Conservation (phyloP, 768 basidiomycete species). For the Kondoa malvinella region DNA sequence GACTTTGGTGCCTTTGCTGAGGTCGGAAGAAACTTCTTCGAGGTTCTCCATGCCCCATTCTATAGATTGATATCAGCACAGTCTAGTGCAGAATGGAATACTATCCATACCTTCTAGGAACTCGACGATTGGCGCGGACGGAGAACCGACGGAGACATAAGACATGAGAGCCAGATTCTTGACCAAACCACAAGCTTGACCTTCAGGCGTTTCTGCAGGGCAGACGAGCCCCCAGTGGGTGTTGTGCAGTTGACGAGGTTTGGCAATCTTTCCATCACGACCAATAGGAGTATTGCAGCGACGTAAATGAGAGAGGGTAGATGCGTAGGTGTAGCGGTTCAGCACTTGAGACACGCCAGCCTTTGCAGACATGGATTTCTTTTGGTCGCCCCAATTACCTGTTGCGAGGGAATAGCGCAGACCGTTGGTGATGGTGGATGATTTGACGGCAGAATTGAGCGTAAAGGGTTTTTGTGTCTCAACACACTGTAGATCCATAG, state of each 20-base stretch:
- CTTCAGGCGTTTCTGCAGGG: constrained; percentile 97
- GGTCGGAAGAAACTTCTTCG: constrained; percentile 65
- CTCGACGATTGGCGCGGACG: constrained; percentile 88
- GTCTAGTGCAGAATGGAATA: no score
- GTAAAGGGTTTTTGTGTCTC: constrained; percentile 92
- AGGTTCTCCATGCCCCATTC: constrained; percentile 44
- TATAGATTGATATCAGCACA: no score
- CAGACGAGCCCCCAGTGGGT: constrained; percentile 99
- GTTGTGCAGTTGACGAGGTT: constrained; percentile 96
- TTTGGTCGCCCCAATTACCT: constrained; percentile 98
- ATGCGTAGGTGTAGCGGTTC: constrained; percentile 96
- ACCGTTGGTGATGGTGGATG: constrained; percentile 93
- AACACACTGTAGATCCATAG: constrained; percentile 70
- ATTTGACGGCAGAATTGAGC: constrained; percentile 76
- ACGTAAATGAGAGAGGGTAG: constrained; percentile 90
- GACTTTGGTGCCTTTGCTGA: constrained; percentile 52
- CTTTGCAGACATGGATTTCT: constrained; percentile 93
- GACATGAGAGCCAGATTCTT: constrained; percentile 96
- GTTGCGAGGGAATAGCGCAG: constrained; percentile 95
- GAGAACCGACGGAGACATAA: constrained; percentile 92
- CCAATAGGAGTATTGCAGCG: constrained; percentile 96
- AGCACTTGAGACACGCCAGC: constrained; percentile 97
- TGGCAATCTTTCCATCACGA: constrained; percentile 96
- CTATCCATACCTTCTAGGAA: constrained; percentile 90
- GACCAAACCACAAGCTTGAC: constrained; percentile 96